A percentile compares a stretch with the other conserved stretches of the same genome.
Conservation (phyloP, 2,329 filamentous ascomycete genomes). For the Ceratocystis cubensis region DNA sequence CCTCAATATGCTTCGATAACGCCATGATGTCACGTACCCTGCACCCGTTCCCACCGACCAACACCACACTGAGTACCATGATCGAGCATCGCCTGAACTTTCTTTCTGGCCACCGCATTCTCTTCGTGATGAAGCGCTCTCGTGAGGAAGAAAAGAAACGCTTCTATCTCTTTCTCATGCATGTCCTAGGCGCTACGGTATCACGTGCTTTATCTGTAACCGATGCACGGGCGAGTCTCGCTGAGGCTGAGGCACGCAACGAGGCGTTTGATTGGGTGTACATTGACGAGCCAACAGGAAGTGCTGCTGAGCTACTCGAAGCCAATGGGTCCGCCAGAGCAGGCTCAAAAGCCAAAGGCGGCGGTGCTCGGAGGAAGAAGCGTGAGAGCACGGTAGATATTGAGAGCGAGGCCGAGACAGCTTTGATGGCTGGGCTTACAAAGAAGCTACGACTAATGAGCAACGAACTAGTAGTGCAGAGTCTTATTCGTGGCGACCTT, state of each 20-base stretch:
- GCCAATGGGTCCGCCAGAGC: conserved; percentile 19
- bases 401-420: conserved; percentile 2
- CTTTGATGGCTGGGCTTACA: conserved; percentile 25
- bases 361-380: conserved; percentile 21
- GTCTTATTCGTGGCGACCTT: conserved; percentile 71
- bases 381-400: conserved; percentile 23
- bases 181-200: conserved; percentile 63
- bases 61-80: conserved; percentile 44
- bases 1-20: conserved; percentile 62
- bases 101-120: conserved; percentile 50
- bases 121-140: conserved; percentile 57
- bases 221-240: conserved; percentile 49
- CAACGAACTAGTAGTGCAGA: conserved; percentile 84
- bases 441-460: conserved; percentile 55
- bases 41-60: conserved; percentile 43
- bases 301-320: conserved; percentile 38
- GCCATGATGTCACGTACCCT: conserved; percentile 65
- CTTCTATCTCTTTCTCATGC: conserved; percentile 68
- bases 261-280: conserved; percentile 64
- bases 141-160: conserved; percentile 47
- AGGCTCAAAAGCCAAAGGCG: background rate
- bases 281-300: conserved; percentile 52
- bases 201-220: conserved; percentile 51
- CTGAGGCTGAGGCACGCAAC: conserved; percentile 25
- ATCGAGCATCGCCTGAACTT: conserved; percentile 50